Percentiles rank a stretch among this genome's conserved stretches.
These are phyloP conservation scores for Takakia lepidozioides DNA, from an alignment of 225 moss, liverwort and hornwort genomes.

Conservation along the genomic window DNA sequence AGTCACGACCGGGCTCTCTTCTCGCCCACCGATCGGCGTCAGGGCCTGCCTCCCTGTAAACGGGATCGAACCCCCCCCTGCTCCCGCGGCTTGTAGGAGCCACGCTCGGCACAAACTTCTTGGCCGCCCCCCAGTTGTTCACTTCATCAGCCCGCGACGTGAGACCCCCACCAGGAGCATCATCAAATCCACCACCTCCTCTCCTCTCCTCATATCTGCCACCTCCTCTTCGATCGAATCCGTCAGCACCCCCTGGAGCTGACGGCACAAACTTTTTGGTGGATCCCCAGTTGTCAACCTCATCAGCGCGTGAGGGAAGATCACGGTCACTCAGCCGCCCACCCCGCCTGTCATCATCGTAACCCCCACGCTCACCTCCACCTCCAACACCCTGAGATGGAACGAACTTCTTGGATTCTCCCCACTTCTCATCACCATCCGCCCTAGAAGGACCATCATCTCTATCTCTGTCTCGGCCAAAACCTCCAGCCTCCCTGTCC, in stretches of 20 bases:
- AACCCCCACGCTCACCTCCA: conserved; percentile 40
- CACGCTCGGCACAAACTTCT: conserved; percentile 70
- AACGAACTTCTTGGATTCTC: conserved; percentile 81
- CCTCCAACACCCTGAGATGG: conserved; percentile 30
- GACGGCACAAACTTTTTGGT: conserved; percentile 78
- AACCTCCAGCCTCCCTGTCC: conserved; percentile 37
- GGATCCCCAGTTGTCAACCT: conserved; percentile 92
- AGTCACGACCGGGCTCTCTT: conserved; percentile 30
- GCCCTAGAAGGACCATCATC: conserved; percentile 88
- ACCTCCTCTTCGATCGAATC: conserved; percentile 54
- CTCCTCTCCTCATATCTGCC: conserved; percentile 13
- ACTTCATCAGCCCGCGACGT: conserved; percentile 87
- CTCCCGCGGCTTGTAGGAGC: conserved; percentile 38
- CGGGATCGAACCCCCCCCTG: conserved; percentile 52
- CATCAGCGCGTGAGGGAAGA: conserved; percentile 92
- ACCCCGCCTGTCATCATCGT: conserved; percentile 67
- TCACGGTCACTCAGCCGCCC: conserved; percentile 87
- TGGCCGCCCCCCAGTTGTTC: conserved; percentile 82
- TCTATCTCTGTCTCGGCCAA: conserved; percentile 50
- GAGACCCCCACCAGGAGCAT: conserved; percentile 46
- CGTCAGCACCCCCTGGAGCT: conserved; percentile 38
- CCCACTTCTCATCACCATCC: conserved; percentile 82
- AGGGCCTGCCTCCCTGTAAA: conserved; percentile 68
- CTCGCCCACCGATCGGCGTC: conserved; percentile 81
- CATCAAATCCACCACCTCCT: conserved; percentile 47